Conservation (phyloP, 1,284 basidiomycete genomes). For the Cutaneotrichosporon spelunceum region DNA sequence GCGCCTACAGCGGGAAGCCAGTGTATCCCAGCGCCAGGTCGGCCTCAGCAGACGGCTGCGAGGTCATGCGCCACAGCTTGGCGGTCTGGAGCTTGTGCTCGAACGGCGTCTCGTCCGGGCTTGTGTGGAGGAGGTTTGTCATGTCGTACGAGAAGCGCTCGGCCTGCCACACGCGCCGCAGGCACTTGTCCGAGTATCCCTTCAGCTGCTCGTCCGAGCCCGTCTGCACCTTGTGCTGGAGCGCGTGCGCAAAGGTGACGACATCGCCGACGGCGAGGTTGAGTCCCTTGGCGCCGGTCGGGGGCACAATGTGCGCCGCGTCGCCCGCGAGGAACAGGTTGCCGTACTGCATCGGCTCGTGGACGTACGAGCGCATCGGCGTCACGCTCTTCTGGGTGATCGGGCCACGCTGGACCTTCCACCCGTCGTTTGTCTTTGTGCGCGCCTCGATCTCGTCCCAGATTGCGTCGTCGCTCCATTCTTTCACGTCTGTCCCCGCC, state of each 20-base stretch:
- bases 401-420: slow-evolving; percentile 22
- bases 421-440: slow-evolving; percentile 22
- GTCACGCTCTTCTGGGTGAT: slow-evolving; percentile 24
- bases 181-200: slow-evolving; percentile 22
- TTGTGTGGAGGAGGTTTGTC: slow-evolving; percentile 27
- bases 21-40: slow-evolving; percentile 25
- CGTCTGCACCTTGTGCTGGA: slow-evolving; percentile 24
- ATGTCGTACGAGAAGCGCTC: slow-evolving; percentile 29
- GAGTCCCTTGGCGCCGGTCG: slow-evolving; percentile 26
- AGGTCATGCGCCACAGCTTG: slow-evolving; percentile 20
- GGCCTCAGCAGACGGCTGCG: slow-evolving; percentile 15
- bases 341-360: slow-evolving; percentile 28
- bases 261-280: slow-evolving; percentile 26
- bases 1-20: slow-evolving; percentile 22
- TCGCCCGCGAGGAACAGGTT: slow-evolving; percentile 25
- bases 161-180: slow-evolving; percentile 26
- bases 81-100: slow-evolving; percentile 24
- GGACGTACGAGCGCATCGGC: slow-evolving; percentile 26
- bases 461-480: slow-evolving; percentile 25
- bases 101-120: slow-evolving; percentile 16
- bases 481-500: slow-evolving; percentile 20
- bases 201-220: slow-evolving; percentile 20
- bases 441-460: slow-evolving; percentile 24
- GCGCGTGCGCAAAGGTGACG: slow-evolving; percentile 22
- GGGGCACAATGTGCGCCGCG: slow-evolving; percentile 26